phyloP scores from a whole-genome alignment of 345 rosid genomes.

The Rhodamnia argentea region DNA sequence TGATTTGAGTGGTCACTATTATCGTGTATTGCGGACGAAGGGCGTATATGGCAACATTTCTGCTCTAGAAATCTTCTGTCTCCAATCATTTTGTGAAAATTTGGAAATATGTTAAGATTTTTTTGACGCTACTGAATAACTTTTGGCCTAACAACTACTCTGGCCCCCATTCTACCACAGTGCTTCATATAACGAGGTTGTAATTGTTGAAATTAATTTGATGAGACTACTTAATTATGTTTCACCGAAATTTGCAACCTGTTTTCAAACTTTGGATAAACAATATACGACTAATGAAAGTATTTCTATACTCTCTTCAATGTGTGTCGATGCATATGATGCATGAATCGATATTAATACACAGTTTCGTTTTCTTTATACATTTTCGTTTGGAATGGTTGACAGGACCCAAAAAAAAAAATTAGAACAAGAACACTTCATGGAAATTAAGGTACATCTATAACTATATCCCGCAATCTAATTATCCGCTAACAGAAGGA shows the following conservation, averaged over 20 bases:
- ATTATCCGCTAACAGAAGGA: background rate
- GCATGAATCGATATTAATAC: background rate
- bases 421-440: background rate
- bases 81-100: too few relatives aligned
- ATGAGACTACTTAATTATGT: background rate
- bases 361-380: background rate
- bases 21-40: too few relatives aligned
- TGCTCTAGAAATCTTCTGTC: too few relatives aligned
- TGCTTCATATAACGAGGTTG: background rate
- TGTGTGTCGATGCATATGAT: too few relatives aligned
- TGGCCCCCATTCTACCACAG: background rate
- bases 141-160: background rate
- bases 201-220: background rate
- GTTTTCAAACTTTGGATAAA: background rate
- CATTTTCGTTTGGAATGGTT: background rate
- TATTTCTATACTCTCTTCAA: background rate
- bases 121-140: background rate
- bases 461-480: accelerated
- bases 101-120: background rate
- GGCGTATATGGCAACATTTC: too few relatives aligned
- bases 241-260: background rate
- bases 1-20: too few relatives aligned
- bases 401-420: background rate
- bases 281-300: background rate
- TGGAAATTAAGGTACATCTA: background rate